Percentiles rank a stretch among this genome's conserved stretches.
Evolutionary conservation across 1,284 basidiomycete genomes (phyloP).

Genomic region (Hypsizygus ulmarius): DNA sequence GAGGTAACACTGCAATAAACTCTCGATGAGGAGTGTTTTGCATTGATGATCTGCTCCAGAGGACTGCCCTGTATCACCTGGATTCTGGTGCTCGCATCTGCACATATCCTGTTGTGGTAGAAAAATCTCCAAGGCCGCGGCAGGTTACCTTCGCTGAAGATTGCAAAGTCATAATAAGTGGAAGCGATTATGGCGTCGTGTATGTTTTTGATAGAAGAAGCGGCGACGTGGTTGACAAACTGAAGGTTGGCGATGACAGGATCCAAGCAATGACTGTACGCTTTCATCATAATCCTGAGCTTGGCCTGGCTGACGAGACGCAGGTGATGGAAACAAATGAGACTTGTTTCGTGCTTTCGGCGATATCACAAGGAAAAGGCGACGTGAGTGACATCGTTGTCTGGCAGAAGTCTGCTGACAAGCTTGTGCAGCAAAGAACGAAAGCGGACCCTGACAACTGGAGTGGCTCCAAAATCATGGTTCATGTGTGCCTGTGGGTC

Average conservation of each 20-base stretch:
- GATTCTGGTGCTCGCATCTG: constrained; percentile 12
- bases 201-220: constrained; percentile 23
- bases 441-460: no score
- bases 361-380: no score
- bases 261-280: constrained; percentile 22
- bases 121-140: constrained; percentile 12
- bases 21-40: constrained; percentile 14
- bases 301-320: no score
- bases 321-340: no score
- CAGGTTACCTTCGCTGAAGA: constrained; percentile 20
- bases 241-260: constrained; percentile 17
- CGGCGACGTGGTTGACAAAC: constrained; percentile 15
- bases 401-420: no score
- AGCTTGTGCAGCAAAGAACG: no score
- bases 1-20: no score
- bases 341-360: no score
- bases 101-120: constrained; percentile 17
- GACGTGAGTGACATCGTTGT: no score
- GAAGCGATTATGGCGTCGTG: constrained; percentile 26
- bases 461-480: no score
- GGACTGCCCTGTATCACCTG: constrained; percentile 17
- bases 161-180: constrained; percentile 18
- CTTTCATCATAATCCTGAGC: no score
- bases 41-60: constrained; percentile 20
- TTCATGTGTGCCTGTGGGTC: no score